phyloP scores from a whole-genome alignment of 2,329 filamentous ascomycete species.

The Cytospora piceicola region DNA sequence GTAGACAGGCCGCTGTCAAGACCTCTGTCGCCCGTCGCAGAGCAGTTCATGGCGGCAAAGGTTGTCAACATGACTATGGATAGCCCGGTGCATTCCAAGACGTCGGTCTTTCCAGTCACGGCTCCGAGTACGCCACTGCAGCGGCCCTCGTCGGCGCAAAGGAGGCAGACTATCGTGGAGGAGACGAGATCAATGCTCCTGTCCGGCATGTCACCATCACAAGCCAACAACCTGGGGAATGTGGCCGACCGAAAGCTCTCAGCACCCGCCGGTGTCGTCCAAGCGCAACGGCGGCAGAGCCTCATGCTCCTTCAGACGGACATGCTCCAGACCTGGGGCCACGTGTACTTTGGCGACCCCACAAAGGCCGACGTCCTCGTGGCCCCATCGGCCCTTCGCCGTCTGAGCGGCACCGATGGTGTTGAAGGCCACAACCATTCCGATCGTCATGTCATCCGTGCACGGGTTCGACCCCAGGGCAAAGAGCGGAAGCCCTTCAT shows the following conservation, averaged over 20 bases:
- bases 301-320: constrained; percentile 37
- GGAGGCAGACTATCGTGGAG: constrained; percentile 37
- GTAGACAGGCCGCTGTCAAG: constrained; percentile 32
- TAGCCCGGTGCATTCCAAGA: constrained; percentile 31
- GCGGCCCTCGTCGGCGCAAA: constrained; percentile 20
- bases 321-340: constrained; percentile 47
- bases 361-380: constrained; percentile 51
- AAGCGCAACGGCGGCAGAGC: constrained; percentile 33
- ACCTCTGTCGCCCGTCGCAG: constrained; percentile 38
- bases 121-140: constrained; percentile 31
- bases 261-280: constrained; percentile 26
- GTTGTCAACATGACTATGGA: constrained; percentile 37
- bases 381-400: constrained; percentile 46
- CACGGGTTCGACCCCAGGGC: constrained; percentile 47
- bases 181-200: constrained; percentile 41
- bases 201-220: constrained; percentile 33
- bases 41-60: constrained; percentile 35
- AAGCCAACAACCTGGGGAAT: constrained; percentile 21
- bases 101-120: background rate
- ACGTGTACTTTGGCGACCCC: constrained; percentile 46
- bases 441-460: constrained; percentile 45
- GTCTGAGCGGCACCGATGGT: constrained; percentile 35
- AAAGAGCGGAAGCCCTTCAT: constrained; percentile 50
- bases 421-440: constrained; percentile 22
- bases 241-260: constrained; percentile 37